phyloP scores from a whole-genome alignment of 345 rosid genomes.

The Lumnitzera littorea region DNA sequence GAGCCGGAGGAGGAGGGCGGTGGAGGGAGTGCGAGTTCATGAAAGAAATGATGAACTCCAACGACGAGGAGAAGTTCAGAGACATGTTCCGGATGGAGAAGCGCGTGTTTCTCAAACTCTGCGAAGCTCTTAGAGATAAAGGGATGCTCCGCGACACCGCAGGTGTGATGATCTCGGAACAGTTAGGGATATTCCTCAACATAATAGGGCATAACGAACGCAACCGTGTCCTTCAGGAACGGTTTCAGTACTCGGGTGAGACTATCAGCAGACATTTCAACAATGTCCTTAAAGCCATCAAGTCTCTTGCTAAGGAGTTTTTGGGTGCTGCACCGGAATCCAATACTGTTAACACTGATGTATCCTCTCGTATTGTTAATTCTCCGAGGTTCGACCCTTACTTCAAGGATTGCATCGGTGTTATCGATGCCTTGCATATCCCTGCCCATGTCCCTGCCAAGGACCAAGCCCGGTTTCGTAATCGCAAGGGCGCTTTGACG shows the following conservation, averaged over 20 bases:
- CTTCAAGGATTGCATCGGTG: conserved; percentile 78
- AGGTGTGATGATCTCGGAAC: conserved; percentile 71
- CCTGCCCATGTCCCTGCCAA: conserved; percentile 75
- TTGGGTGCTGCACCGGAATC: conserved; percentile 32
- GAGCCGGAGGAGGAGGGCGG: no score
- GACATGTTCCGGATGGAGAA: conserved; percentile 71
- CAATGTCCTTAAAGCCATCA: conserved; percentile 71
- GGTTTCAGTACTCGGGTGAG: conserved; percentile 78
- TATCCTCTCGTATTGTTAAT: conserved; percentile 3
- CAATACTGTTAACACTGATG: conserved; percentile 25
- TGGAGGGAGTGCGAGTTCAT: conserved; percentile 37
- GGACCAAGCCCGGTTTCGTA: conserved; percentile 68
- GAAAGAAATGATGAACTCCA: conserved; percentile 45
- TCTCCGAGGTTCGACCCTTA: conserved; percentile 47
- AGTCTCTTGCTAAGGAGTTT: conserved; percentile 62
- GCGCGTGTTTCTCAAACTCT: conserved; percentile 55
- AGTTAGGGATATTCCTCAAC: conserved; percentile 67
- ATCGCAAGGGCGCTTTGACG: conserved; percentile 50
- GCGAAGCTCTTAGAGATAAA: conserved; percentile 43
- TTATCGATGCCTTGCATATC: conserved; percentile 61
- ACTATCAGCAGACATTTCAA: conserved; percentile 80
- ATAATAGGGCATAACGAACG: conserved; percentile 73
- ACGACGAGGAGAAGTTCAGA: conserved; percentile 20
- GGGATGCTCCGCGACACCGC: conserved; percentile 57
- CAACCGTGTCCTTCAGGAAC: conserved; percentile 69